phyloP scores from a whole-genome alignment of 345 rosid species.

The Erysimum cheiranthoides region DNA sequence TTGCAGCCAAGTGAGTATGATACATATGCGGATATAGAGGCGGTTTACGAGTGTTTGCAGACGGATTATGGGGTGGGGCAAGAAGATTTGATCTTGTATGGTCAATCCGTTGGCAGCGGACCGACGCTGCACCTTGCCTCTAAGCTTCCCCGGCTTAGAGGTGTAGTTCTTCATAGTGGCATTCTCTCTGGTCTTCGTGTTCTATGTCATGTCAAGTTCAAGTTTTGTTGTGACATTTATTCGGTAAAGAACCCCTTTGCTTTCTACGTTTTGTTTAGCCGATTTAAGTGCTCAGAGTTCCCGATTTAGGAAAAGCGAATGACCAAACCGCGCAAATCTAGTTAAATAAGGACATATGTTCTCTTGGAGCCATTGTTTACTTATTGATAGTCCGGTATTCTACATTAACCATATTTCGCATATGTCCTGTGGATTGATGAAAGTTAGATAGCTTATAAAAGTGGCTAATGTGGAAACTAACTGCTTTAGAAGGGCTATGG shows the following conservation, averaged over 20 bases:
- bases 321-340: not conserved
- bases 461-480: not conserved
- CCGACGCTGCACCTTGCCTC: constrained; percentile 96
- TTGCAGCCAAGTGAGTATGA: constrained; percentile 90
- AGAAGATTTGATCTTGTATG: constrained; percentile 90
- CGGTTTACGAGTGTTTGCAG: constrained; percentile 89
- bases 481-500: not conserved
- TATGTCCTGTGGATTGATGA: not conserved
- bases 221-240: constrained; percentile 90
- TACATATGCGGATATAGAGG: constrained; percentile 98
- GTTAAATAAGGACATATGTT: not conserved
- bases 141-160: constrained; percentile 93
- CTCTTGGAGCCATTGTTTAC: not conserved
- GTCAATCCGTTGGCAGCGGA: constrained; percentile 98
- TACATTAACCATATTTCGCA: not conserved
- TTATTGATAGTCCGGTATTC: not conserved
- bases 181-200: constrained; percentile 99
- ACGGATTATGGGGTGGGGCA: constrained; percentile 91
- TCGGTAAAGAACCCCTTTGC: constrained; percentile 50
- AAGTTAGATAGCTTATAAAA: constrained; percentile 1
- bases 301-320: not conserved
- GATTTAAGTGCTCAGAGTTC: not conserved
- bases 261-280: too few species aligned
- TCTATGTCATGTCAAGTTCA: constrained; percentile 89
- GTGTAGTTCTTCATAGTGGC: constrained; percentile 96